Base-by-base conservation (phyloP, 352 stramenopile genomes). In the Phytophthora cryptogea region DNA sequence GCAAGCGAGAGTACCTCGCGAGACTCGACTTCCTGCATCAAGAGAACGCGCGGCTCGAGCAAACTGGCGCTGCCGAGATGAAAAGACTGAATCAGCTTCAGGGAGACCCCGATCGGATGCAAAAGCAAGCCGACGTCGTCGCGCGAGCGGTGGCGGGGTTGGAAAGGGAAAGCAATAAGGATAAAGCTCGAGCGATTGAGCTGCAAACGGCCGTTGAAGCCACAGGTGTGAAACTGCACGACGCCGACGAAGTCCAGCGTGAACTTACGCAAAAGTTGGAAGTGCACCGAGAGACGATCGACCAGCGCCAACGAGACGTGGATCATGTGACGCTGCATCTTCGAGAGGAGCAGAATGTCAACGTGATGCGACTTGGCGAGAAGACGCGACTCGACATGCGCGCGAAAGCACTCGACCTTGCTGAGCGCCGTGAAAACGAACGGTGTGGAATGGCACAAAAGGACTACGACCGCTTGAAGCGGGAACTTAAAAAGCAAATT, bases 231-330 rank as follows among this genome's bases (percentile, higher is more conserved):
- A 92, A 92, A 59, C 59, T 83, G 27, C 77, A 80, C 26, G 90
- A 97, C 26, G 75, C 78, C 8, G 84, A 96, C 5, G 84, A 92
- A 53, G 68, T 96, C 8, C 77, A 88, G 42, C 81, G 79, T 17
- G 90, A 94, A 46, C 72, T 96, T 6, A 54, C 63, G 27, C 87
- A 94, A 60, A 96, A 96, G 53, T 64, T 97, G 9, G 88, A 98
- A 16, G 70, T 96, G 5, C 90, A 97, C 62, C 80, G 89, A 33
- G 84, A 95, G 6, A 97, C 86, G 41, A 92, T 97, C 42, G 88
- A 96, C 47, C 85, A 97, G 61, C 86, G 90, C 0, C 87, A 97
- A 57, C 87, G 88, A n/a, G 90, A 97, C 64, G 84, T 97, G 11
- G 88, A 96, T 55, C 80, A 93, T 54, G 83, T 97, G 28, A 90